Base-by-base conservation (phyloP, 2,329 filamentous ascomycete species). In the Malbranchea cinnamomea region DNA sequence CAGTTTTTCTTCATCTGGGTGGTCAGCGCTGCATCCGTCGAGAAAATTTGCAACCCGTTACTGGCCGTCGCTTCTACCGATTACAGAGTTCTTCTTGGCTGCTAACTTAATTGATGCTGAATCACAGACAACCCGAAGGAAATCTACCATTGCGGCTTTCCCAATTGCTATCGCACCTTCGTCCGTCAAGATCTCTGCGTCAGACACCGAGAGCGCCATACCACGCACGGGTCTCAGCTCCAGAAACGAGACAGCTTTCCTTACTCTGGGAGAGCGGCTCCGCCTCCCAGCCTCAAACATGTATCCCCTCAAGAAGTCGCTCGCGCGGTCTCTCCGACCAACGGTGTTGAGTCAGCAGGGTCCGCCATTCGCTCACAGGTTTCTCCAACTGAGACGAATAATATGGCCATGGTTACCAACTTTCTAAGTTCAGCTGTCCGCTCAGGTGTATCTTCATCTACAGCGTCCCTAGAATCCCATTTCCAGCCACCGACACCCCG, bases 161-260 rank as follows among this genome's bases (percentile, higher is more conserved):
- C 82, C 12, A 83, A 85, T 48, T 98, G 89, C 55, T 73, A 76
- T 37, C 78, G 87, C 30, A 77, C 80, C 18, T 98, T 95, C 58
- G 87, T 95, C 34, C 75, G 89, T 39, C 82, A 91, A 41, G 89
- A 98, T 53, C 65, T 98, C 35, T 84, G 89, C 49, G 78, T 89
- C 47, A 75, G 81, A 23, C 81, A 89, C 54, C 71, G 75, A 49
- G 80, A 87, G 50, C 71, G 81, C 24, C 81, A 87, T 54, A 80
- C 74, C 8, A 79, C 78, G 17, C 55, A 60, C 32, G 61, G 61
- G 23, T 65, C 62, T n/a, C 60, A 64, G 39, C 43, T 64, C 10
- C 60, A 64, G 41, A 60, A 62, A 40, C 59, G 61, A 36, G 60
- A 65, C 37, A 49, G 50, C 31, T 60, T 61, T 37, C 47, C 54